Evolutionary conservation across 1,284 basidiomycete genomes (phyloP), one percentile per base, ranked within the genome.

Genomic region (Trametes polyzona): DNA sequence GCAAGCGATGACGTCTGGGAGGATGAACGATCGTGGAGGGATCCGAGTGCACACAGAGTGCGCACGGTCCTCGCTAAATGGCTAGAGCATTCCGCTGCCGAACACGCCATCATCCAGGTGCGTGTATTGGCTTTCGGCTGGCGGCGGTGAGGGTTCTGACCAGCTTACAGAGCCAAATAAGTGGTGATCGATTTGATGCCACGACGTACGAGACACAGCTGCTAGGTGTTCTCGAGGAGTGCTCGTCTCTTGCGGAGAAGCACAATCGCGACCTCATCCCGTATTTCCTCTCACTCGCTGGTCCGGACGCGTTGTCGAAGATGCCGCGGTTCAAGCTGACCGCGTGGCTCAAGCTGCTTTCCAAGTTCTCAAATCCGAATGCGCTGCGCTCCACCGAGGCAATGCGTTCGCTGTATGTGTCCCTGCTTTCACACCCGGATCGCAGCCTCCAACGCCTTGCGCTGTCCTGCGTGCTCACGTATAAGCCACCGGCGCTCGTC

Each of bases 351-450:
- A 84, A 85, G 30, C 80, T 99, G 1, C 92, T 98, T 69, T 83
- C 91, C 55, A 96, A 95, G 71, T 93, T 99, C 70, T 78, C 78
- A 65, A 98, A 98, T 68, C 95, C 95, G 10, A 96, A 95, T 73
- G 92, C 93, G 0, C 78, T 97, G 1, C 84, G 86, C 67, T 82
- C 85, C 3, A 83, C 92, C 0, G 81, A 87, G 10, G 82, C 81
- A 0, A 80, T 99, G 16, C 84, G 84, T 55, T 57, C 72, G 0
- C 74, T 94, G 21, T 95, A 96, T 73, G 80, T 83, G 14, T 76
- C 82, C 16, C 81, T 95, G n/a, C 83, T 98, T 29, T 89, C 95
- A 1, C 88, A 95, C 62, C 92, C 95, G 0, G 96, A 99, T 65
- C 81, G 86, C 11, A 71, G 83, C 4, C 76, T 98, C 8, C 96